Conservation (phyloP, 2,329 filamentous ascomycete species). For the Lachnellula hyalina region DNA sequence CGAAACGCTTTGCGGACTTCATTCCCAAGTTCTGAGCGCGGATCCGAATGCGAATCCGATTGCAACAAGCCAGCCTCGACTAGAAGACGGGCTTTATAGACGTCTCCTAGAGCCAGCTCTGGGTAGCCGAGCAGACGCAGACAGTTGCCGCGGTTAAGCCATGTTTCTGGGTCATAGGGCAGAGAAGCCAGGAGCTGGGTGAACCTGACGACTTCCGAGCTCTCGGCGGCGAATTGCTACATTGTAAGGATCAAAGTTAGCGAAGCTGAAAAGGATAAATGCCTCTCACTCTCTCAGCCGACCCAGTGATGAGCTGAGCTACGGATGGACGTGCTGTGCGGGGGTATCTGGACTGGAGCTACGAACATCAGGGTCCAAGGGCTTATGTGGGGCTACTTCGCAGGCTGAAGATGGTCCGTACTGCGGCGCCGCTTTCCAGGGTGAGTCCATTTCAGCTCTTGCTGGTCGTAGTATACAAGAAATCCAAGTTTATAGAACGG, state of each 20-base stretch:
- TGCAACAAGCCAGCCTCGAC: conserved; percentile 19
- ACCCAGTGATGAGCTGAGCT: conserved; percentile 1
- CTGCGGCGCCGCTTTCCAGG: conserved; percentile 15
- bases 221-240: conserved; percentile 19
- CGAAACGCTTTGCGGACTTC: conserved; percentile 25
- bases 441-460: conserved; percentile 13
- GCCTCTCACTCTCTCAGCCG: too few species aligned
- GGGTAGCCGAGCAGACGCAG: conserved; percentile 28
- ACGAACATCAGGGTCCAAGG: conserved; percentile 21
- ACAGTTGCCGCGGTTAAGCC: conserved; percentile 23
- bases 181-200: conserved; percentile 16
- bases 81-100: conserved; percentile 30
- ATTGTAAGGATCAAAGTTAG: conserved; percentile 5
- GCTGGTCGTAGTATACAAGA: not conserved
- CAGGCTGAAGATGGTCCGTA: conserved; percentile 23
- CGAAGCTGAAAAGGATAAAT: not conserved
- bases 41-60: not conserved
- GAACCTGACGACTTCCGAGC: conserved; percentile 14
- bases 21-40: conserved; percentile 19
- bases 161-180: conserved; percentile 27
- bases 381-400: conserved; percentile 18
- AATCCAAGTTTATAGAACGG: not conserved
- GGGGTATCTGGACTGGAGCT: not conserved
- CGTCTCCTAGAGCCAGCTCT: conserved; percentile 30
- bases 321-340: not conserved